Evolutionary conservation across 345 rosid genomes (phyloP), one percentile per base, ranked within the genome.

Genomic region (Cochlearia excelsa): DNA sequence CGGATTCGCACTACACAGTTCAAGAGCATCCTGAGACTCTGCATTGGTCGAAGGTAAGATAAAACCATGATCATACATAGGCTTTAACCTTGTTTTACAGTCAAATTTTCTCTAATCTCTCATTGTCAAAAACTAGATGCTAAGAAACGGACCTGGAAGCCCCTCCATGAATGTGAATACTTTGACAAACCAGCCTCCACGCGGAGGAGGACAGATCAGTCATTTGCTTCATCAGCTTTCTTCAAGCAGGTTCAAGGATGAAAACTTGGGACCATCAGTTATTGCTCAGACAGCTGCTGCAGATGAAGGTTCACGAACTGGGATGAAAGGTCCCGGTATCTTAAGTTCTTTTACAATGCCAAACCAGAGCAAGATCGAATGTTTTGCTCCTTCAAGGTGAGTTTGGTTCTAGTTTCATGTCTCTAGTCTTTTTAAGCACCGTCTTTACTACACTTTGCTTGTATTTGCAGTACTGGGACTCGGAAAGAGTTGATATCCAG

Each of bases 241-340:
- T 54, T 59, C 86, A 9, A 89, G 78, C 68, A 85, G 83, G 72
- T 83, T 85, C 54, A 79, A 78, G 65, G 99, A 89, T 30, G 73
- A 72, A 37, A 84, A 64, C 74, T 2, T 41, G 2, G 63, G 66
- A 28, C 66, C 84, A 26, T 84, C 91, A 30, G 41, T 81, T 44
- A 75, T 85, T 41, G 67, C 85, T 42, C 94, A 83, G 35, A 70
- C 87, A 51, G 97, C 95, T 76, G 99, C 97, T 76, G 99, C 97
- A 45, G 99, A 93, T 75, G 99, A 93, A 85, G 99, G 99, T 50
- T 89, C 99, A n/a, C 81, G 99, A 71, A 93, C 97, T 30, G 99
- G 97, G 60, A 83, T 81, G 64, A 89, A 84, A 75, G 90, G 94
- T 31, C 77, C 94, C 6, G 70, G 81, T 50, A 71, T 82, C 75